These are phyloP conservation scores for Kuraishia hungarica DNA, from an alignment of 805 yeast genomes.

Conservation along the genomic window DNA sequence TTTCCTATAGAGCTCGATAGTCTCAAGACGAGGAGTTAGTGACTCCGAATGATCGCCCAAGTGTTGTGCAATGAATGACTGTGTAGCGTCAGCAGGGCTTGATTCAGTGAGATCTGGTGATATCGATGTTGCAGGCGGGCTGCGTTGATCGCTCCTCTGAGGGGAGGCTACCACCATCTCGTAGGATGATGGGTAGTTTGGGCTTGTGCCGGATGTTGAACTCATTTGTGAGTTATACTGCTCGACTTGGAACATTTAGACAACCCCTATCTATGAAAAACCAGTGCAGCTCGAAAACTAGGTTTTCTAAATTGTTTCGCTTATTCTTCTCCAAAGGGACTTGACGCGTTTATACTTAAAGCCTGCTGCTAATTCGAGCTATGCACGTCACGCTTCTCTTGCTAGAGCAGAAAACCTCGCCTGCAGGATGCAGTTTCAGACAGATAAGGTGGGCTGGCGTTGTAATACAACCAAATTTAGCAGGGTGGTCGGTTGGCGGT, in stretches of 20 bases:
- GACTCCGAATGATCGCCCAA: constrained; percentile 15
- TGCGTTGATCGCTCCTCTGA: not conserved
- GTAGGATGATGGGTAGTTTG: not conserved
- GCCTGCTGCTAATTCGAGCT: not conserved
- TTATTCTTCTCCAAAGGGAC: not conserved
- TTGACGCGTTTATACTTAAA: not conserved
- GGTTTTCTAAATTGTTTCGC: not conserved
- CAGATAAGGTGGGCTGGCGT: not conserved
- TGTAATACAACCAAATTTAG: not conserved
- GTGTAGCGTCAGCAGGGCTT: constrained; percentile 2
- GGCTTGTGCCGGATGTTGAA: not conserved
- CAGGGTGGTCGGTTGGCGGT: not conserved
- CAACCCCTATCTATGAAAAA: not conserved
- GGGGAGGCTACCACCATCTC: not conserved
- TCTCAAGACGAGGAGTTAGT: constrained; percentile 68
- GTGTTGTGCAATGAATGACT: constrained; percentile 6
- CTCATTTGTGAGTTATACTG: not conserved
- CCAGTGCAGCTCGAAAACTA: not conserved
- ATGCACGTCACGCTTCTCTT: not conserved
- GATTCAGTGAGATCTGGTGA: not conserved
- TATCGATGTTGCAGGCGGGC: not conserved
- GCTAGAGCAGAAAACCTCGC: not conserved
- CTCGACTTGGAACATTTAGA: not conserved
- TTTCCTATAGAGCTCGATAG: constrained; percentile 78
- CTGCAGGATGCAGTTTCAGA: not conserved